A percentile compares a stretch with the other conserved stretches of the same genome.
phyloP scores from a whole-genome alignment of 2,329 filamentous ascomycete genomes.

The Metarhizium robertsii region DNA sequence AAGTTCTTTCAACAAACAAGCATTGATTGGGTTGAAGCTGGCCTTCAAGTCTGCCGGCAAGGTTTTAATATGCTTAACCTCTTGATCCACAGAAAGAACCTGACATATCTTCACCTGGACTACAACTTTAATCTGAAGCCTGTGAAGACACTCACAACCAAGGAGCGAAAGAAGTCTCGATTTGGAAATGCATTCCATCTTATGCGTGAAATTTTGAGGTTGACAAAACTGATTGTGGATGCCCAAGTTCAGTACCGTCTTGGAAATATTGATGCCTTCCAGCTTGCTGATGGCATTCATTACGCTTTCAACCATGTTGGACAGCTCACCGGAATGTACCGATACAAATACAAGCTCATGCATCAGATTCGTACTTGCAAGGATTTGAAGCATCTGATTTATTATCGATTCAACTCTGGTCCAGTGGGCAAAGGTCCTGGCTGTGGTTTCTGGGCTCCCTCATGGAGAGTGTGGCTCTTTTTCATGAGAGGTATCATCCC shows the following conservation, averaged over 20 bases:
- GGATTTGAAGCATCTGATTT: constrained; percentile 97
- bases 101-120: constrained; percentile 95
- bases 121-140: constrained; percentile 99
- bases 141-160: constrained; percentile 96
- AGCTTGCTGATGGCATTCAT: constrained; percentile 95
- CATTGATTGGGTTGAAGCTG: constrained; percentile 98
- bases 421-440: constrained; percentile 95
- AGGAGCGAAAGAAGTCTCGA: constrained; percentile 97
- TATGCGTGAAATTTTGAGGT: constrained; percentile 91
- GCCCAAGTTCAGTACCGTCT: constrained; percentile 96
- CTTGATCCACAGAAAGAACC: constrained; percentile 93
- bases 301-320: constrained; percentile 99
- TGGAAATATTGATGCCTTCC: constrained; percentile 97
- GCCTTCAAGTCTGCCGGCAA: constrained; percentile 93
- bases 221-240: constrained; percentile 97
- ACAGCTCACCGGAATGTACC: constrained; percentile 97
- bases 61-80: constrained; percentile 99
- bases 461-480: constrained; percentile 98
- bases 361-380: constrained; percentile 99
- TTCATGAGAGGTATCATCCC: constrained; percentile 99
- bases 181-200: constrained; percentile 99
- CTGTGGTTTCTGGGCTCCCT: constrained; percentile 97
- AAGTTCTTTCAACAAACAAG: constrained; percentile 99
- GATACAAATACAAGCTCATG: constrained; percentile 99
- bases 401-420: constrained; percentile 96